Evolutionary conservation across 2,329 filamentous ascomycete species (phyloP).

Genomic region (Trichoderma citrinoviride): DNA sequence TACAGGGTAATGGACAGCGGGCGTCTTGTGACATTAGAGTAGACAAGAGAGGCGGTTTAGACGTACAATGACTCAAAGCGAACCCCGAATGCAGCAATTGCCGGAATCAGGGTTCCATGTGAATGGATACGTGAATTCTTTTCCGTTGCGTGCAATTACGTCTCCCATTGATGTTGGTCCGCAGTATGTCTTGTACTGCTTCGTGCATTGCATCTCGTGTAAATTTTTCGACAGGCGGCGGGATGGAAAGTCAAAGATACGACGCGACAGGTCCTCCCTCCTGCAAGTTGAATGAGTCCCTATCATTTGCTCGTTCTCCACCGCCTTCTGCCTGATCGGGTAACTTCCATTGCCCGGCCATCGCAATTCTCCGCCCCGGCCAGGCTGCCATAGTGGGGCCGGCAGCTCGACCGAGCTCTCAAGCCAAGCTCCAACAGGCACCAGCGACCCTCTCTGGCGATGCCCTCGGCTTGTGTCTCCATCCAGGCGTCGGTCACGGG

Average conservation of each 20-base stretch:
- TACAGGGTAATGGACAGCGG: background rate
- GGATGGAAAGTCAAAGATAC: no score
- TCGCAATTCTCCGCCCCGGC: conserved; percentile 6
- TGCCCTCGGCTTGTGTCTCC: background rate
- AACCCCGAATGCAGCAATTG: background rate
- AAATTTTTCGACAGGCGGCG: no score
- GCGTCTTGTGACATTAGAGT: background rate
- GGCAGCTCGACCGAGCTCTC: background rate
- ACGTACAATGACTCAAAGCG: no score
- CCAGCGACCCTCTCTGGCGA: background rate
- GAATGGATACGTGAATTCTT: background rate
- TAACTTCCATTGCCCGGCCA: background rate
- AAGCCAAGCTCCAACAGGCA: conserved; percentile 9
- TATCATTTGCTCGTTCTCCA: background rate
- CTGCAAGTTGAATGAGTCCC: background rate
- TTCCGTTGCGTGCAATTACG: no score
- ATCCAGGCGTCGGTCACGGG: conserved; percentile 12
- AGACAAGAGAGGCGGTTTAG: background rate
- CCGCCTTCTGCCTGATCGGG: background rate
- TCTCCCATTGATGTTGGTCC: no score
- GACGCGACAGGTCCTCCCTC: no score
- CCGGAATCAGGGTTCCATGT: background rate
- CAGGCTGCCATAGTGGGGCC: conserved; percentile 13
- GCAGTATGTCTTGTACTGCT: background rate
- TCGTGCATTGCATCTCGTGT: background rate